Percentiles rank a stretch among this genome's conserved stretches.
Evolutionary conservation across 768 basidiomycete genomes (phyloP).

Genomic region (Clathrus columnatus): DNA sequence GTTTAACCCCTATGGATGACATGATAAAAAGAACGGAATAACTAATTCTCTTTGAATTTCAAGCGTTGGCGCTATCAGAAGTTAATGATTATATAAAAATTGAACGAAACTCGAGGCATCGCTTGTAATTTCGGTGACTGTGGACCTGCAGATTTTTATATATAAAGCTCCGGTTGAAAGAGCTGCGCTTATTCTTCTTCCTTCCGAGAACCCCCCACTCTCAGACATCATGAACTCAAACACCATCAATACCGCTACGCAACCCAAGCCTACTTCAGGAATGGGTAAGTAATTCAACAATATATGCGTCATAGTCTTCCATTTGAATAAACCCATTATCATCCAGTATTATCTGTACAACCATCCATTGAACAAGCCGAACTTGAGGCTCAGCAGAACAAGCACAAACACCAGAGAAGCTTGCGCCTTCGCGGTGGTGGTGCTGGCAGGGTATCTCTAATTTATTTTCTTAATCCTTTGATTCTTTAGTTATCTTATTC

Average conservation of each 20-base stretch:
- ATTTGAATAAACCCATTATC: background rate
- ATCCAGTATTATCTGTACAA: slow-evolving; percentile 5
- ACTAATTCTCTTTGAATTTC: too few relatives aligned
- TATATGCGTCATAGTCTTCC: background rate
- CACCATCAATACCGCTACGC: slow-evolving; percentile 1
- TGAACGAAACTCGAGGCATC: background rate
- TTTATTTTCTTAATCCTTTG: background rate
- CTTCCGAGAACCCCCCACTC: background rate
- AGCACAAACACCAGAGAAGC: background rate
- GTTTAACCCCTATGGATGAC: too few relatives aligned
- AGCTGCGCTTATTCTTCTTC: too few relatives aligned
- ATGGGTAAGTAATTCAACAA: background rate
- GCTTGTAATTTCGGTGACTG: background rate
- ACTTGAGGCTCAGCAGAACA: slow-evolving; percentile 1
- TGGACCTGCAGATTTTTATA: background rate
- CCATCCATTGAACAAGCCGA: slow-evolving; percentile 11
- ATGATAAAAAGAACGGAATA: too few relatives aligned
- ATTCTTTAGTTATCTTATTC: background rate
- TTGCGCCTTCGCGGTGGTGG: slow-evolving; percentile 10
- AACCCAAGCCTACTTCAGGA: slow-evolving; percentile 8
- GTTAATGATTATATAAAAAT: background rate
- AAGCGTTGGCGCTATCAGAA: too few relatives aligned
- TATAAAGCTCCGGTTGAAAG: too few relatives aligned
- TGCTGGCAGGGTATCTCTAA: background rate
- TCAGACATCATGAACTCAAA: background rate